These are phyloP conservation scores for Physaria fendleri DNA, from an alignment of 345 rosid genomes.

Conservation along the genomic window DNA sequence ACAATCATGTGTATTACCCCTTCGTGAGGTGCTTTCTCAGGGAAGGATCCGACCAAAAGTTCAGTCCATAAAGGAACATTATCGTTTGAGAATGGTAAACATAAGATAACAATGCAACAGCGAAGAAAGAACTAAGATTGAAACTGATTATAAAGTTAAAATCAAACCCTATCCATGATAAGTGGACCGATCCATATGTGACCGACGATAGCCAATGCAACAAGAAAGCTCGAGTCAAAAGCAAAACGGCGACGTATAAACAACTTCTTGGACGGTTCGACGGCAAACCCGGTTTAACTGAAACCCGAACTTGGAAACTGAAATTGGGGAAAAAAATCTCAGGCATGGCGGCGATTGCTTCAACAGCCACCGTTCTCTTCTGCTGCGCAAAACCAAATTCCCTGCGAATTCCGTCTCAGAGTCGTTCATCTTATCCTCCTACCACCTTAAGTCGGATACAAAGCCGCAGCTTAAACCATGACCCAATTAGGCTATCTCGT, in stretches of 20 bases:
- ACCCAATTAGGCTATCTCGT: conserved; percentile 16
- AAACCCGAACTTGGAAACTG: conserved; percentile 3
- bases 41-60: too few species aligned
- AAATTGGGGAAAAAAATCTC: background rate
- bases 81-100: background rate
- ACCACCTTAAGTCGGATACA: background rate
- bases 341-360: conserved; percentile 43
- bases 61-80: too few species aligned
- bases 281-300: conserved; percentile 15
- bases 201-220: conserved; percentile 48
- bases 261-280: too few species aligned
- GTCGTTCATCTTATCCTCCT: conserved; percentile 1
- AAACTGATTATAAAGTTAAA: background rate
- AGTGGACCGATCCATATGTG: conserved; percentile 84
- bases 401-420: conserved; percentile 12
- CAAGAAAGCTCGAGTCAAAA: conserved; percentile 64
- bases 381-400: conserved; percentile 21
- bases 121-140: background rate
- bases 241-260: conserved; percentile 48
- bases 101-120: background rate
- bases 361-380: conserved; percentile 31
- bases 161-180: conserved; percentile 73
- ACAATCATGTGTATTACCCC: too few species aligned
- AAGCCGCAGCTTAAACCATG: conserved; percentile 5
- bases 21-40: too few species aligned